These are phyloP conservation scores for Avena sativa DNA, from an alignment of 176 grass and related monocot species.

Conservation along the genomic window DNA sequence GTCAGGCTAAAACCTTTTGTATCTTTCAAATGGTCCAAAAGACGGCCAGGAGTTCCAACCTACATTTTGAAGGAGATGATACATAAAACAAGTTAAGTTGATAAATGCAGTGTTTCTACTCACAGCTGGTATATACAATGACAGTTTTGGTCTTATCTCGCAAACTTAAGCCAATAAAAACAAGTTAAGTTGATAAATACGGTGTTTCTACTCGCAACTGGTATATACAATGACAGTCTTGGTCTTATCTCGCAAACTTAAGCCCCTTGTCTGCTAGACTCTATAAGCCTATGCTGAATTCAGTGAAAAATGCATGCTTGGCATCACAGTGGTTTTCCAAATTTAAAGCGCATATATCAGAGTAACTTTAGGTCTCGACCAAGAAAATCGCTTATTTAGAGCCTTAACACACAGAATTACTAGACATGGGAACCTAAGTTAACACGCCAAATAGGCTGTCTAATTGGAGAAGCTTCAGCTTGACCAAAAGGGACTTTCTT, in stretches of 20 bases:
- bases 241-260: not conserved
- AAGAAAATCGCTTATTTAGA: not conserved
- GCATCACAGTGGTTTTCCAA: not conserved
- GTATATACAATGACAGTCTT: not conserved
- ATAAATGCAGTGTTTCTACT: conserved; percentile 19
- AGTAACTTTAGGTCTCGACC: not conserved
- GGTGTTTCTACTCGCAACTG: conserved; percentile 25
- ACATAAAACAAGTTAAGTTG: conserved; percentile 22
- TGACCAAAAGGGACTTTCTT: not conserved
- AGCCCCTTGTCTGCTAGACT: not conserved
- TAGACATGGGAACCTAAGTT: not conserved
- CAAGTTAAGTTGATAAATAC: conserved; percentile 20
- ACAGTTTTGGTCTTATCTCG: not conserved
- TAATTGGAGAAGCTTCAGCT: not conserved
- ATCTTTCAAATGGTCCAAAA: conserved; percentile 39
- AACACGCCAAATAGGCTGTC: not conserved
- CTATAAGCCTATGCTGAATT: conserved; percentile 13
- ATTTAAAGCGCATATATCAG: not conserved
- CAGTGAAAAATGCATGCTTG: not conserved
- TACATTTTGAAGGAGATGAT: conserved; percentile 51
- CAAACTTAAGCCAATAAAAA: conserved; percentile 10
- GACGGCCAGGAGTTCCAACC: conserved; percentile 75
- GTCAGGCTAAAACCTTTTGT: conserved; percentile 36
- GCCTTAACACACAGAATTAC: not conserved
- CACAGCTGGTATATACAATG: conserved; percentile 12